Base-by-base conservation (phyloP, 805 yeast species). In the Barnettozyma sucrosica region DNA sequence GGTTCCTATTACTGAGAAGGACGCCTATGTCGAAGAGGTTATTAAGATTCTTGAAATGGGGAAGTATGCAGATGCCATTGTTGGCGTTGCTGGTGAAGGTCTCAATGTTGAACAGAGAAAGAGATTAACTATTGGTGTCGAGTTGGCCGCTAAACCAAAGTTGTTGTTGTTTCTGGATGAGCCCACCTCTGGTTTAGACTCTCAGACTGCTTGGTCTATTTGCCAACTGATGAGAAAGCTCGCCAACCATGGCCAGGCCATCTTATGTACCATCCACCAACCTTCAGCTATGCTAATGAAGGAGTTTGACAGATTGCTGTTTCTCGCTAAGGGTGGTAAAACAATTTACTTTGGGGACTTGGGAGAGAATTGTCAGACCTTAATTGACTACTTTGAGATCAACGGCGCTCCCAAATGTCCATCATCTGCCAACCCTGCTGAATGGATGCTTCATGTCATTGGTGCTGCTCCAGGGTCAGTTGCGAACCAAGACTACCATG, bases 381-480 rank as follows among this genome's bases (percentile, higher is more conserved):
- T 84, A 69, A 81, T 83, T 48, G 66, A 76, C 45, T 84, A 84
- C 60, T 83, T 85, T 58, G 89, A 84, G 63, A 61, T 64, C 6
- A 65, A 83, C 53, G 89, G 89, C 45, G 79, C 89, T 36, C 75
- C 72, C 21, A 68, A 70, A 47, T 85, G 90, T 67, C 89, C 90
- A 19, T 67, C 72, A 7, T 71, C 71, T 37, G 89, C 87, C 5
- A 85, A 85, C 54, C 93, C 92, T 28, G 92, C 90, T 14, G 96
- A 88, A 68, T 89, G 95, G 95, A 89, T 89, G 95, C 71, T 89
- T 66, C 85, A 85, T 53, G 85, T 82, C 53, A 84, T 83, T 58
- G 89, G 90, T 58, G 89, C 89, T 47, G 89, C 89, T 34, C 89
- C 89, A 7, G 89, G 89, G 46, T 78, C 87, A 30, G 82, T 79